phyloP scores from a whole-genome alignment of 176 grass and related monocot species.

The Echinochloa phyllopogon region DNA sequence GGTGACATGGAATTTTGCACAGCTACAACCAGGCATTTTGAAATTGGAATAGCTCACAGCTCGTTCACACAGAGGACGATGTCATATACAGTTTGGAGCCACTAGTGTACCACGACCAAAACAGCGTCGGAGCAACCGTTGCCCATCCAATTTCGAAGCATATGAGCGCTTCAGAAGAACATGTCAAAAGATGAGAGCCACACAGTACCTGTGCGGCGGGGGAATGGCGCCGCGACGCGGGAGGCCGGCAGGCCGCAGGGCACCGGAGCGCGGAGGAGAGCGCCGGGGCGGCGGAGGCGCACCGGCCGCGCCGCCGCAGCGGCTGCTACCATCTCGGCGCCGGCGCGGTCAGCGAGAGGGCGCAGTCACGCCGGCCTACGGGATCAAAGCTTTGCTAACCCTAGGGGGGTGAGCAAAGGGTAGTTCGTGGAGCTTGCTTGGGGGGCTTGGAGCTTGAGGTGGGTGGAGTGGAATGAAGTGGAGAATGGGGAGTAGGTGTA shows the following conservation, averaged over 20 bases:
- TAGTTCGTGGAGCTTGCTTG: neutral
- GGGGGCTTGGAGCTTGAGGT: neutral
- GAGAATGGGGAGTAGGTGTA: neutral
- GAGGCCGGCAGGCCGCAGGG: neutral
- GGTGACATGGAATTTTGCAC: neutral
- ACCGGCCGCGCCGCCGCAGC: neutral
- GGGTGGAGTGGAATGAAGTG: neutral
- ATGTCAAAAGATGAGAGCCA: neutral
- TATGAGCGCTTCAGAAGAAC: neutral
- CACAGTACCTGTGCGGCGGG: conserved; percentile 21
- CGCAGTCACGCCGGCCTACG: neutral
- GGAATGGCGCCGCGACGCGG: conserved; percentile 9
- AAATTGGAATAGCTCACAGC: neutral
- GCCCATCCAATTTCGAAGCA: neutral
- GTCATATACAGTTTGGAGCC: neutral
- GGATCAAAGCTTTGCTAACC: neutral
- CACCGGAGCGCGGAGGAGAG: neutral
- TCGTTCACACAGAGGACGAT: neutral
- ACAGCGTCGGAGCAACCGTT: neutral
- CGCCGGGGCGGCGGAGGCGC: neutral
- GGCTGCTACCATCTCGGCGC: conserved; percentile 1
- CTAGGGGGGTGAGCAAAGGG: neutral
- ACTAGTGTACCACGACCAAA: neutral
- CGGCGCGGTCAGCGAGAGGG: neutral
- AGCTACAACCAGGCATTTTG: neutral